These are phyloP conservation scores for Triangularia verruculosa DNA, from an alignment of 2,329 filamentous ascomycete genomes.

Conservation along the genomic window DNA sequence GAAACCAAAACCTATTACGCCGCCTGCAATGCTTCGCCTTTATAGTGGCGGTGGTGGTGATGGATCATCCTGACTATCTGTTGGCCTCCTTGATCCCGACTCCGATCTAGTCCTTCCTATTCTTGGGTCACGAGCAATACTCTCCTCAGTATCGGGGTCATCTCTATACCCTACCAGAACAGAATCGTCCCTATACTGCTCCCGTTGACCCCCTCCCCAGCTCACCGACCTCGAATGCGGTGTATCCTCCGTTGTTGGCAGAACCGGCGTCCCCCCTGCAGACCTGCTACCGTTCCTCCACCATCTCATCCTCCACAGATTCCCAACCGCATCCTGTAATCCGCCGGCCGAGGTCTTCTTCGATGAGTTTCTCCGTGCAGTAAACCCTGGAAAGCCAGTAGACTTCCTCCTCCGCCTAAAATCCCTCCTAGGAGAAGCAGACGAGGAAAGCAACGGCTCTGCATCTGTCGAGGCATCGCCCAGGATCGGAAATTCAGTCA, in stretches of 20 bases:
- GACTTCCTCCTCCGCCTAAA: conserved; percentile 53
- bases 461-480: conserved; percentile 21
- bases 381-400: conserved; percentile 61
- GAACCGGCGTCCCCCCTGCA: conserved; percentile 5
- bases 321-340: conserved; percentile 50
- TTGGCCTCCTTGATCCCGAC: background rate
- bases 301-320: conserved; percentile 56
- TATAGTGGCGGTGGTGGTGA: background rate
- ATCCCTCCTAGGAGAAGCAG: conserved; percentile 28
- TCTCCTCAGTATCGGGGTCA: no score
- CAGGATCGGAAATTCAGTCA: conserved; percentile 30
- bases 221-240: conserved; percentile 1
- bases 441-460: conserved; percentile 20
- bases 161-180: conserved; percentile 1
- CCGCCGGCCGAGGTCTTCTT: conserved; percentile 37
- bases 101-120: background rate
- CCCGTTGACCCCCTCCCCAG: conserved; percentile 4
- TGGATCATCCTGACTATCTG: conserved; percentile 9
- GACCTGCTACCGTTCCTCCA: conserved; percentile 36
- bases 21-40: background rate
- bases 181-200: conserved; percentile 8
- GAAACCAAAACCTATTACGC: background rate
- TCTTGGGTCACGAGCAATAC: background rate
- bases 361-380: conserved; percentile 45
- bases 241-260: background rate